Evolutionary conservation across 768 basidiomycete genomes (phyloP), one percentile per base, ranked within the genome.

Genomic region (Panaeolus cyanescens): DNA sequence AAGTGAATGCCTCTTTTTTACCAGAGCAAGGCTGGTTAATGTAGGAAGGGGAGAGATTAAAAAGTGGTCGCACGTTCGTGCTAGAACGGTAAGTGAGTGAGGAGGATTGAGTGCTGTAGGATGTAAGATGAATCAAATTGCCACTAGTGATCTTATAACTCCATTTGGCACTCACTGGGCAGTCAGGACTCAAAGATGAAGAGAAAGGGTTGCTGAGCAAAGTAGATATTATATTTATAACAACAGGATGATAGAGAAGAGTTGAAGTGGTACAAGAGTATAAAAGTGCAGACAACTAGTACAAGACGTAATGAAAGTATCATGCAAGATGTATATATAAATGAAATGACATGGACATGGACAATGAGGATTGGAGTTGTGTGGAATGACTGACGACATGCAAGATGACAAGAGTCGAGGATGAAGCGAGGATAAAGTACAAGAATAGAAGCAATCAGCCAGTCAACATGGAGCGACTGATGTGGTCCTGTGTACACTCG

Each of bases 401-500:
- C 59, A n/a, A 31, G 32, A 20, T 37, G 55, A 45, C 31, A 32
- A 28, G 12, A 30, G 30, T 25, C 25, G 31, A 42, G 40, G 32
- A 59, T 59, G 39, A 40, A 39, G 32, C 42, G 34, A 28, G 37
- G 37, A 58, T 20, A 31, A 50, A 19, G 1, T 28, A 54, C n/a
- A 59, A 50, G 13, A 45, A 30, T 53, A 57, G 45, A 50, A 4
- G 5, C 4, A 17, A 74, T 69, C 57, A 82, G 65, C 77, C 75
- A 61, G 81, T 85, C 65, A 71, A 77, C 72, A 85, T 84, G 56
- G 76, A 72, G 55, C 72, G 71, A 42, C 73, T 59, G 54, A 32
- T 71, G 55, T 50, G 45, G 45, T 50, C 45, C 45, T 22, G 9
- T 50, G 45, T 12, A 15, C 22, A 61, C 54, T 77, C 75, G 61